These are phyloP conservation scores for Pulveroboletus frians DNA, from an alignment of 768 basidiomycete species.

Conservation along the genomic window DNA sequence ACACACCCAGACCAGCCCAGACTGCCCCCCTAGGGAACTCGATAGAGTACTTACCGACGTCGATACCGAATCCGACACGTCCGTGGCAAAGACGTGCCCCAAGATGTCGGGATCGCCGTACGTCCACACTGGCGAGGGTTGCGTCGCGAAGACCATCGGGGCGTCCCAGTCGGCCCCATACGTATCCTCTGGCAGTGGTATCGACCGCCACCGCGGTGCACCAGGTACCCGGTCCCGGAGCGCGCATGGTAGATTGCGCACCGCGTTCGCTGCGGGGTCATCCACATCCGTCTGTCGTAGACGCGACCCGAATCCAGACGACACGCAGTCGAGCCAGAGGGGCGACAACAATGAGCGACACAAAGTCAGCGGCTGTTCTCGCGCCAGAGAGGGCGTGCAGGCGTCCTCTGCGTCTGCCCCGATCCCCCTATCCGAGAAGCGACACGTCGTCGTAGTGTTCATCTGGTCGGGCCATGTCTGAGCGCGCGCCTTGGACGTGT, in stretches of 20 bases:
- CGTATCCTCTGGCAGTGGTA: conserved; percentile 17
- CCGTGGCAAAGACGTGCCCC: neutral
- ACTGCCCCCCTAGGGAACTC: neutral
- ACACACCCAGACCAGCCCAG: too few species aligned
- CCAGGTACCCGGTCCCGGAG: conserved; percentile 14
- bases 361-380: neutral
- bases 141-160: neutral
- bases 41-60: conserved; percentile 9
- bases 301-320: neutral
- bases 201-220: conserved; percentile 21
- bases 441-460: conserved; percentile 28
- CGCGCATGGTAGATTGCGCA: too few species aligned
- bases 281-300: neutral
- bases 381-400: neutral
- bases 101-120: neutral
- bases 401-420: neutral
- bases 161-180: neutral
- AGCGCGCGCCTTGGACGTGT: conserved; percentile 36
- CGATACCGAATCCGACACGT: neutral
- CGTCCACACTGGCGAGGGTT: neutral
- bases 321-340: conserved; percentile 1
- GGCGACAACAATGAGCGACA: conserved; percentile 1
- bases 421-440: neutral
- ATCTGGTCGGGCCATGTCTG: conserved; percentile 33
- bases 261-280: neutral